These are phyloP conservation scores for Davidsoniella neocaledoniae DNA, from an alignment of 2,329 filamentous ascomycete species.

Conservation along the genomic window DNA sequence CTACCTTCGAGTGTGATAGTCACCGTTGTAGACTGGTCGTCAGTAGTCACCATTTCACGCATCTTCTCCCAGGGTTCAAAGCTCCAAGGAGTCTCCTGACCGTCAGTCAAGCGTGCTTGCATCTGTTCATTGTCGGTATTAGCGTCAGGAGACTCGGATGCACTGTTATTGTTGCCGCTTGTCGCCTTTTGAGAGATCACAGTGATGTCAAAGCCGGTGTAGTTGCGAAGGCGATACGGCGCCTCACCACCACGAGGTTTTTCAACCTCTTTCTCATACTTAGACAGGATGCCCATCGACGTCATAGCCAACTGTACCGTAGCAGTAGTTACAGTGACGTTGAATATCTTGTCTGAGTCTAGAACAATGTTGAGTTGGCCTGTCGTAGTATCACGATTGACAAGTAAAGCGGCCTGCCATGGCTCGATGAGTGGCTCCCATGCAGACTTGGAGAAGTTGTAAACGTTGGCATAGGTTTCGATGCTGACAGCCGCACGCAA, in stretches of 20 bases:
- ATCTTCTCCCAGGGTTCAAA: slow-evolving; percentile 96
- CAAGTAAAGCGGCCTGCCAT: slow-evolving; percentile 84
- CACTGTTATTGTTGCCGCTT: neutral
- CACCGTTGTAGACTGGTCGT: slow-evolving; percentile 64
- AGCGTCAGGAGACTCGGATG: neutral
- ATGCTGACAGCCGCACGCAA: slow-evolving; percentile 80
- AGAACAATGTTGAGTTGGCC: slow-evolving; percentile 70
- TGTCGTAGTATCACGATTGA: slow-evolving; percentile 59
- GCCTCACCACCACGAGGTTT: slow-evolving; percentile 86
- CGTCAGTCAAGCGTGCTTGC: slow-evolving; percentile 65
- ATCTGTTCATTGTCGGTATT: slow-evolving; percentile 25
- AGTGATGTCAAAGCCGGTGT: slow-evolving; percentile 81
- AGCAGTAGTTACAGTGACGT: slow-evolving; percentile 81
- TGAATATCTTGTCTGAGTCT: slow-evolving; percentile 76
- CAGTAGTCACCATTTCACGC: slow-evolving; percentile 77
- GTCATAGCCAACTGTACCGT: slow-evolving; percentile 89
- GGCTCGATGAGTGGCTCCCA: slow-evolving; percentile 96
- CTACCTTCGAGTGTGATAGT: slow-evolving; percentile 78
- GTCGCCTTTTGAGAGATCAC: slow-evolving; percentile 50
- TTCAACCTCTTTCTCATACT: slow-evolving; percentile 69
- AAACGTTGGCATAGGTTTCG: slow-evolving; percentile 88
- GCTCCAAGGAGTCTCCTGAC: slow-evolving; percentile 83
- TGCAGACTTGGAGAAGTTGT: slow-evolving; percentile 97
- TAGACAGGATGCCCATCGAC: slow-evolving; percentile 75
- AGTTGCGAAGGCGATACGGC: slow-evolving; percentile 84